These are phyloP conservation scores for Astrocystis sublimbata DNA, from an alignment of 495 filamentous ascomycete species.

Conservation along the genomic window DNA sequence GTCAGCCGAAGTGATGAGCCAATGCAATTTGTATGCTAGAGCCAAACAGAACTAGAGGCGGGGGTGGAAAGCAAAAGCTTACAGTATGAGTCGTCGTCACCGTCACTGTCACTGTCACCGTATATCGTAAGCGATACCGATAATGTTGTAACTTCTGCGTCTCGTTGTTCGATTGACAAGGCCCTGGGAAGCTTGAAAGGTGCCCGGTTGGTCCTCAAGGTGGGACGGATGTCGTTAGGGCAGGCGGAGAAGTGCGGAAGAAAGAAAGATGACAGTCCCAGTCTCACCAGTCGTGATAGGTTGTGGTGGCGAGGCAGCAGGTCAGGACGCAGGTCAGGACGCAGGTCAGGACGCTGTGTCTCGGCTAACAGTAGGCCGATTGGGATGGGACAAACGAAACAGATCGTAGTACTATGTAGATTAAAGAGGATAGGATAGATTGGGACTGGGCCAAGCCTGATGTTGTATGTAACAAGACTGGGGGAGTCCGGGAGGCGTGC, in stretches of 20 bases:
- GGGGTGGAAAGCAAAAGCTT: not conserved
- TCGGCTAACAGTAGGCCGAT: not conserved
- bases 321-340: too few species aligned
- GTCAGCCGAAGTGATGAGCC: not conserved
- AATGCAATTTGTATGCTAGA: constrained; percentile 1
- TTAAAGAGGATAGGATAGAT: not conserved
- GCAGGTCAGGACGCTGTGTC: too few species aligned
- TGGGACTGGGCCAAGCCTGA: not conserved
- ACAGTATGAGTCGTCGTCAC: too few species aligned
- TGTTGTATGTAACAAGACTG: not conserved
- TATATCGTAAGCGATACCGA: not conserved
- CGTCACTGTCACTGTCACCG: too few species aligned
- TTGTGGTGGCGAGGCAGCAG: not conserved
- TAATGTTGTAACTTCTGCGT: not conserved
- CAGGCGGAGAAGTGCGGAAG: not conserved
- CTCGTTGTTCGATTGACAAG: not conserved
- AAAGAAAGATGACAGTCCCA: too few species aligned
- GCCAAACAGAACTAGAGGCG: too few species aligned
- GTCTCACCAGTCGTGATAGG: too few species aligned
- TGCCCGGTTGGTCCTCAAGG: not conserved
- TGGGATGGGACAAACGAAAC: not conserved
- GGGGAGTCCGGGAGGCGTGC: constrained; percentile 16
- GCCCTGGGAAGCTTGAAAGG: constrained; percentile 12
- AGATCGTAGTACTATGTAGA: not conserved
- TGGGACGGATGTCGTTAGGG: constrained; percentile 3